Percentiles rank a stretch among this genome's conserved stretches.
These are phyloP conservation scores for Cryphonectria naterciae DNA, from an alignment of 2,329 filamentous ascomycete genomes.

Conservation along the genomic window DNA sequence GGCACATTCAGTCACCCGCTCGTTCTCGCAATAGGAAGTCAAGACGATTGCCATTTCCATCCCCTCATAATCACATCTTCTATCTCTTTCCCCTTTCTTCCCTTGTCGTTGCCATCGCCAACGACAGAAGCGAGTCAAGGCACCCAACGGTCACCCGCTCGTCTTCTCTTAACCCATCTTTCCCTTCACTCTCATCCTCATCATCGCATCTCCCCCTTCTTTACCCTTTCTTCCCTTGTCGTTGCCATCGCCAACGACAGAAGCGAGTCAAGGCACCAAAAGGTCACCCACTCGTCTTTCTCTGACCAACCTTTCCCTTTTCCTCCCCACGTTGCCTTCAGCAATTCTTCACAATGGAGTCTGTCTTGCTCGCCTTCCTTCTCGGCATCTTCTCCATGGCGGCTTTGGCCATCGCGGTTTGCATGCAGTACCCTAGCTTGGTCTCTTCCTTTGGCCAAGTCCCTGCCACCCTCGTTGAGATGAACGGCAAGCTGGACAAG, in stretches of 20 bases:
- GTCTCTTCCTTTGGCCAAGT: background rate
- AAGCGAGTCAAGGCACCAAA: background rate
- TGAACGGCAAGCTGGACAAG: background rate
- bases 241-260: background rate
- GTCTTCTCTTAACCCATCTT: background rate
- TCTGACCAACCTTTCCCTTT: background rate
- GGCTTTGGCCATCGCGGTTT: too few relatives aligned
- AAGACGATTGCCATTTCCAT: background rate
- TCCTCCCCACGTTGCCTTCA: background rate
- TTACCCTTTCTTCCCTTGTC: background rate
- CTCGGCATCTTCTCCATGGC: background rate
- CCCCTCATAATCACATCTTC: background rate
- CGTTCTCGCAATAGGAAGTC: background rate
- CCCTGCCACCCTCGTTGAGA: background rate
- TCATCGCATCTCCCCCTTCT: too few relatives aligned
- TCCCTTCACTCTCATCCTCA: background rate
- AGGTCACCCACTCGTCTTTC: background rate
- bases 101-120: background rate
- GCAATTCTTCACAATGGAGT: background rate
- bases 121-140: conserved; percentile 1
- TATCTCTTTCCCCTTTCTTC: background rate
- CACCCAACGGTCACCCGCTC: background rate
- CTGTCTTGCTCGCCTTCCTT: background rate
- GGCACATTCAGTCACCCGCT: background rate
- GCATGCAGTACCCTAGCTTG: background rate